A percentile compares a stretch with the other conserved stretches of the same genome.
These are phyloP conservation scores for Xylaria castorea DNA, from an alignment of 495 filamentous ascomycete species.

Conservation along the genomic window DNA sequence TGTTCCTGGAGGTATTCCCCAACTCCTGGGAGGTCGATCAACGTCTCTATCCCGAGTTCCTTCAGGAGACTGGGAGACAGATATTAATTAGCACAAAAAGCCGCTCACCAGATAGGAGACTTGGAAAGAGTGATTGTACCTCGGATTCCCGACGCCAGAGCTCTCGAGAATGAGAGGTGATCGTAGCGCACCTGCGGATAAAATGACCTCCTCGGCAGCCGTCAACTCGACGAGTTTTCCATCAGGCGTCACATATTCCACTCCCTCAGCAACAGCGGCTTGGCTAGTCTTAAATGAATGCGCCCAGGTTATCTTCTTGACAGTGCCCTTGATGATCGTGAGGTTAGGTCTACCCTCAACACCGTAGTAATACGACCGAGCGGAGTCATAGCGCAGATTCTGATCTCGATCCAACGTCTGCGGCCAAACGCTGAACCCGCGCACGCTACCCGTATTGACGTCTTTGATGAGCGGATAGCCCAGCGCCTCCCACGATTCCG, in stretches of 20 bases:
- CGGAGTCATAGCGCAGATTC: slow-evolving; percentile 42
- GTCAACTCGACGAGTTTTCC: slow-evolving; percentile 38
- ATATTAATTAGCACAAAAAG: neutral
- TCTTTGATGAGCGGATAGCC: slow-evolving; percentile 49
- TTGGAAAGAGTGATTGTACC: slow-evolving; percentile 1
- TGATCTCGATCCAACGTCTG: slow-evolving; percentile 44
- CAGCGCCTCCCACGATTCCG: slow-evolving; percentile 39
- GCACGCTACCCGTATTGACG: slow-evolving; percentile 49
- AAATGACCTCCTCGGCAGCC: slow-evolving; percentile 53
- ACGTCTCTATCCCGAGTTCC: slow-evolving; percentile 46
- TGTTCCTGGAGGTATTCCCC: slow-evolving; percentile 61
- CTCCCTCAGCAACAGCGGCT: slow-evolving; percentile 41
- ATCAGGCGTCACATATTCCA: slow-evolving; percentile 42
- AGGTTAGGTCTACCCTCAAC: slow-evolving; percentile 45
- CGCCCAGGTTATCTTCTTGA: slow-evolving; percentile 45
- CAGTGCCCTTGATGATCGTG: slow-evolving; percentile 44
- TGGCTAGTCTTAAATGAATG: slow-evolving; percentile 25
- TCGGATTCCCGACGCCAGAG: slow-evolving; percentile 54
- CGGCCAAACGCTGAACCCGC: slow-evolving; percentile 50
- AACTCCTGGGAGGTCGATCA: slow-evolving; percentile 50
- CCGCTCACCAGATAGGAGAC: neutral
- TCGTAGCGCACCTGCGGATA: slow-evolving; percentile 55
- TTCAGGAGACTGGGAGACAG: slow-evolving; percentile 38
- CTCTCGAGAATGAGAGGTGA: slow-evolving; percentile 58
- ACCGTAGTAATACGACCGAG: slow-evolving; percentile 55